These are phyloP conservation scores for Fennellomyces sp. DNA, from an alignment of 371 early-diverging fungal species.

Conservation along the genomic window DNA sequence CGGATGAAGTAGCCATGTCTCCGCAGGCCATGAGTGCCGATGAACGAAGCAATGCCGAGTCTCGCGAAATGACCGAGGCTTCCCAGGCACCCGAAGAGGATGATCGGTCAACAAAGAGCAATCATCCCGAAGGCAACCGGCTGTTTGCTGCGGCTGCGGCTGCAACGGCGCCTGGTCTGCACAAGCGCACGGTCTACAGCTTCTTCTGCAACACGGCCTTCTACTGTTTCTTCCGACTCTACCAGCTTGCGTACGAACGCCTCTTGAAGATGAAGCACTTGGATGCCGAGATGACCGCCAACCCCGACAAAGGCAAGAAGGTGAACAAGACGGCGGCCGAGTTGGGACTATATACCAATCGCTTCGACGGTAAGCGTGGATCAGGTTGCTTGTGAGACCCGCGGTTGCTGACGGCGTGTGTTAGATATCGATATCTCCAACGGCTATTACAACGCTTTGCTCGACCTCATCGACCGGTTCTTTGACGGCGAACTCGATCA, in stretches of 20 bases:
- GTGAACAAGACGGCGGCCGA: constrained; percentile 79
- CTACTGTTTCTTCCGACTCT: constrained; percentile 89
- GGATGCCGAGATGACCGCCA: constrained; percentile 59
- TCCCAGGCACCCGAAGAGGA: constrained; percentile 15
- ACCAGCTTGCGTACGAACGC: constrained; percentile 83
- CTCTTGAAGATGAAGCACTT: constrained; percentile 78
- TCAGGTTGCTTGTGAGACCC: too few relatives aligned
- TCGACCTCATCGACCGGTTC: constrained; percentile 78
- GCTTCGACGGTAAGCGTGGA: constrained; percentile 56
- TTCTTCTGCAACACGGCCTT: constrained; percentile 79
- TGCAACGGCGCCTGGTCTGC: constrained; percentile 41
- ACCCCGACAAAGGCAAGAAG: constrained; percentile 61
- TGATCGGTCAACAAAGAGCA: constrained; percentile 8
- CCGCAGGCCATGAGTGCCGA: constrained; percentile 38
- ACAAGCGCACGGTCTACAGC: constrained; percentile 49
- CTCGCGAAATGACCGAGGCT: constrained; percentile 7
- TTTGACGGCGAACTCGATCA: constrained; percentile 86
- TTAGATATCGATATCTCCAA: constrained; percentile 53
- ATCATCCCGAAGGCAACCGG: constrained; percentile 19
- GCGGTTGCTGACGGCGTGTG: background rate
- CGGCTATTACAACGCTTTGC: constrained; percentile 76
- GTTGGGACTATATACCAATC: constrained; percentile 74
- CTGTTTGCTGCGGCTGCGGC: constrained; percentile 55
- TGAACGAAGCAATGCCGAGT: constrained; percentile 23
- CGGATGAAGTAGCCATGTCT: constrained; percentile 9